Evolutionary conservation across 2,329 filamentous ascomycete genomes (phyloP), one percentile per base, ranked within the genome.

Genomic region (Aureobasidium sp.): DNA sequence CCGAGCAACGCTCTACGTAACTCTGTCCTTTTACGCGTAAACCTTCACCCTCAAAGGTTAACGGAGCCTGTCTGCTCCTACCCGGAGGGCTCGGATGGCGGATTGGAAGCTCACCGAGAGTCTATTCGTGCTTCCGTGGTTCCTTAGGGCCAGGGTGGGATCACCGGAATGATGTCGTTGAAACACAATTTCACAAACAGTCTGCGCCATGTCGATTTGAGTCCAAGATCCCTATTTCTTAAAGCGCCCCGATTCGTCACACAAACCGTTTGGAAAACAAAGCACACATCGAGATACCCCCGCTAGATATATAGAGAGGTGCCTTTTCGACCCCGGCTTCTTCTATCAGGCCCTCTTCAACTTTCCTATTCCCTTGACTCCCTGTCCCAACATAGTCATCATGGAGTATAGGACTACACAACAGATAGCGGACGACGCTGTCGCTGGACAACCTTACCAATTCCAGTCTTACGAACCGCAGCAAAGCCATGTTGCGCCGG

Each of bases 381-480:
- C 31, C 55, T 48, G 42, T 20, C 17, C 20, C 14, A 34, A 9
- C 27, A 17, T 34, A 37, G 42, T 37, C 29, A 48, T 34, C 42
- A 58, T 58, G 55, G 55, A 58, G 41, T 37, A 58, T 12, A 20
- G 55, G n/a, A 58, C 55, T 48, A 58, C 55, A 6, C 20, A 58
- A 15, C 55, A 58, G 9, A 37, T 48, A 47, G 55, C 55, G 29
- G 55, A 14, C 1, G 55, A 58, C 15, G 55, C 55, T 58, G 7
- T 58, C 14, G 41, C 42, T 39, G 55, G 25, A 39, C 29, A 58
- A 12, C 31, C 42, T n/a, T 48, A 58, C 29, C 55, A 48, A 6
- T 58, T 44, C 22, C 42, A 58, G 14, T n/a, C 5, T 12, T 37
- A 55, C 25, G 37, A 55, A 42, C 15, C 37, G 3, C 36, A 41